Conservation (phyloP, 208 protist genomes). For the Trypanosomatidae sp. region DNA sequence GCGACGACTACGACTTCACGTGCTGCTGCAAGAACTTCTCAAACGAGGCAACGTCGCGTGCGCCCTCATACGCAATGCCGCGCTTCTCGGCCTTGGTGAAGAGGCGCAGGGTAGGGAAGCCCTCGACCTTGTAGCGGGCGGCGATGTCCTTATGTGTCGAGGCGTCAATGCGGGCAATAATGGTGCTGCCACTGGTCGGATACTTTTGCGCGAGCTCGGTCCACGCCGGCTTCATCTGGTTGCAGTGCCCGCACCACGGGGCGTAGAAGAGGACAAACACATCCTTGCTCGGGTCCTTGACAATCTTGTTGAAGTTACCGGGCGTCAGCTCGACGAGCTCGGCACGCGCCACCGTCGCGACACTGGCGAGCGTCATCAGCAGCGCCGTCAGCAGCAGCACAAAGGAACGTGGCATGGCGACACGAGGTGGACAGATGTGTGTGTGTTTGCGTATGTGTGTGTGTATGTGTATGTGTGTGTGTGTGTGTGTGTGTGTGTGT, state of each 20-base stretch:
- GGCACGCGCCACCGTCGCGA: conserved; percentile 9
- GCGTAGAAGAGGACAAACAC: conserved; percentile 96
- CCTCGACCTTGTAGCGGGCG: conserved; percentile 29
- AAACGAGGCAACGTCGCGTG: conserved; percentile 26
- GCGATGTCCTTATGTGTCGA: conserved; percentile 24
- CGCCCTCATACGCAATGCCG: conserved; percentile 44
- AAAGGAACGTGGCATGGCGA: conserved; percentile 1
- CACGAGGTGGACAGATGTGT: no score
- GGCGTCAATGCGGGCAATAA: conserved; percentile 78
- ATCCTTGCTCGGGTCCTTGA: conserved; percentile 77
- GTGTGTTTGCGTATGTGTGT: no score
- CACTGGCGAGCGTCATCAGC: conserved; percentile 7
- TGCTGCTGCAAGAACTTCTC: conserved; percentile 30
- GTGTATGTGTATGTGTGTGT: no score
- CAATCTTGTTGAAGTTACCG: conserved; percentile 61
- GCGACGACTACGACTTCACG: background rate
- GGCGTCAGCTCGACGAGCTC: conserved; percentile 55
- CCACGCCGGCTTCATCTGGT: conserved; percentile 83
- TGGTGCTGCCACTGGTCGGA: conserved; percentile 16
- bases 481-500: no score
- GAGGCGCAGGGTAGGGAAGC: conserved; percentile 83
- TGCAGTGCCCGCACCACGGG: conserved; percentile 96
- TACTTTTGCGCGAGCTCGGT: conserved; percentile 42
- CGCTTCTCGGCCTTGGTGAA: conserved; percentile 77
- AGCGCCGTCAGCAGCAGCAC: conserved; percentile 4